Base-by-base conservation (phyloP, 305 asterid species). In the Plantago coronopus region DNA sequence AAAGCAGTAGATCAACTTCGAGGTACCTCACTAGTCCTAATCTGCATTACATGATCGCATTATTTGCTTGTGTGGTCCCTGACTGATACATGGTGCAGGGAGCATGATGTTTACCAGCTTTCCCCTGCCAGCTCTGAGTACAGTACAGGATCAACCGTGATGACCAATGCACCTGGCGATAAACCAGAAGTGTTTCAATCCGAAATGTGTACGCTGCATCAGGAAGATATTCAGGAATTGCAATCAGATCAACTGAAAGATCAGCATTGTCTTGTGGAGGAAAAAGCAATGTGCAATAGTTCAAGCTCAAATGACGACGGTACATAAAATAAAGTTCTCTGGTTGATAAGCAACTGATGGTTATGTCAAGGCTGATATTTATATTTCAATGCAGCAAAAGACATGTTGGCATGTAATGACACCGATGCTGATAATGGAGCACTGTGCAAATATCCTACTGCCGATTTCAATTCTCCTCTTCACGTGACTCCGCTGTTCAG, bases 401-500 rank as follows among this genome's bases (percentile, higher is more conserved):
- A 63, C 63, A 64, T 80, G 67, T 69, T 81, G 46, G 56, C 75
- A 48, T 70, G 72, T 57, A 73, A 73, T 62, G 82, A 66, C 34
- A 63, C 64, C 17, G 76, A 77, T 25, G 51, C 51, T 7, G 62
- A 68, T 62, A 68, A 40, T 54, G 83, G 72, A 53, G 74, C 69
- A 37, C 73, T 69, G 40, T 72, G 82, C 62, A 86, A 74, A 56
- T 78, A 63, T 76, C 67, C 88, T 50, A 71, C 66, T 62, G 42
- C 78, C 19, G 89, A 81, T 55, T 94, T 83, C 68, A 72, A 74
- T 68, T 94, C 99, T 66, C 99, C 97, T 47, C 72, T 79, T 73
- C 94, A 84, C 37, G 88, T 88, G 70, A 90, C 95, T 69, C 99
- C 97, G 19, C 59, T 87, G 66, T 94, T 94, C 83, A 83, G 89